A percentile compares a stretch with the other conserved stretches of the same genome.
These are phyloP conservation scores for Phytophthora niederhauseri DNA, from an alignment of 352 stramenopile genomes.

Conservation along the genomic window DNA sequence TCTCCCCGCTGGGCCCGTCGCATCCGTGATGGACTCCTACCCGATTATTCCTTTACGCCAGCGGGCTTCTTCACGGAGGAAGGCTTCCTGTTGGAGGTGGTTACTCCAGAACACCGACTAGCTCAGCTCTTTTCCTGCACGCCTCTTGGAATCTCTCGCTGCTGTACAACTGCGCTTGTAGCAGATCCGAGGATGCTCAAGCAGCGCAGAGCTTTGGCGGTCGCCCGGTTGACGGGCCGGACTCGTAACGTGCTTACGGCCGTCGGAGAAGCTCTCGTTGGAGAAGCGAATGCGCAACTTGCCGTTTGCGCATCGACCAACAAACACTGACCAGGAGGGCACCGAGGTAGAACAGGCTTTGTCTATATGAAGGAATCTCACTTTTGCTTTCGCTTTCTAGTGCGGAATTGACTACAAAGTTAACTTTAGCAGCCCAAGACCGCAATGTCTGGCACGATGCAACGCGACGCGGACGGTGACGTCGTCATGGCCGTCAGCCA, in stretches of 20 bases:
- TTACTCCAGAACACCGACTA: too few relatives aligned
- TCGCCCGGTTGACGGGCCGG: not conserved
- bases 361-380: conserved; percentile 4
- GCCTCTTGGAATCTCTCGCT: too few relatives aligned
- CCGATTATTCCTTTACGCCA: too few relatives aligned
- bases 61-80: too few relatives aligned
- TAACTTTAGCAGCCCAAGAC: conserved; percentile 16
- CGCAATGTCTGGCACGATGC: conserved; percentile 15
- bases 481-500: conserved; percentile 22
- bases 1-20: too few relatives aligned
- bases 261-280: not conserved
- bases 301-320: not conserved
- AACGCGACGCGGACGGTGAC: conserved; percentile 10
- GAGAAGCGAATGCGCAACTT: not conserved
- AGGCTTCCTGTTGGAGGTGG: too few relatives aligned
- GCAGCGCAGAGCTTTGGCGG: too few relatives aligned
- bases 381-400: conserved; percentile 10
- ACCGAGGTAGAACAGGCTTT: conserved; percentile 3
- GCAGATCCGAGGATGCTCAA: too few relatives aligned
- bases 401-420: conserved; percentile 18
- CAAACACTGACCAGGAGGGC: not conserved
- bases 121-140: too few relatives aligned
- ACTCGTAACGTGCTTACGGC: not conserved
- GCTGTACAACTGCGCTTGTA: too few relatives aligned
- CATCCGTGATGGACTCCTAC: too few relatives aligned